Conservation (phyloP, 2,329 filamentous ascomycete species). For the Colletotrichum coccodes region DNA sequence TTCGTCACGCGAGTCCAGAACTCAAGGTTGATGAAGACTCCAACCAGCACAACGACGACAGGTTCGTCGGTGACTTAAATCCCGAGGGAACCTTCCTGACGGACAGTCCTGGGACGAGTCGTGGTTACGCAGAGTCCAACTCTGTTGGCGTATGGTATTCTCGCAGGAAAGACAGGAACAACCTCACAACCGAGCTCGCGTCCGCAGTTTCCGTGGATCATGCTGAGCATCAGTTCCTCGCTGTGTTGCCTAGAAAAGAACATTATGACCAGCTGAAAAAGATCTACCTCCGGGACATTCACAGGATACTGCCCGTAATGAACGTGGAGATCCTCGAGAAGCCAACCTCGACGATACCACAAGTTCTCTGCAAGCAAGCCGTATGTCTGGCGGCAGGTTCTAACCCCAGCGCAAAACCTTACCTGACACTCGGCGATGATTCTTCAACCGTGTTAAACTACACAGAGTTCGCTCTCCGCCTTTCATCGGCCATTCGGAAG, state of each 20-base stretch:
- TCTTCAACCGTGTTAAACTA: conserved; percentile 21
- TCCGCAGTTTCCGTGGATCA: conserved; percentile 20
- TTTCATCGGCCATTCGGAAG: conserved; percentile 31
- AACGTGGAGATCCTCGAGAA: conserved; percentile 34
- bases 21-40: conserved; percentile 20
- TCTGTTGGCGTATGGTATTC: conserved; percentile 33
- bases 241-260: conserved; percentile 10
- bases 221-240: conserved; percentile 18
- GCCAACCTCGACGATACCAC: conserved; percentile 31
- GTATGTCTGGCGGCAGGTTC: conserved; percentile 36
- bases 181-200: neutral
- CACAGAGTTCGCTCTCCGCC: conserved; percentile 24
- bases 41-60: conserved; percentile 24
- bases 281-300: conserved; percentile 27
- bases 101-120: conserved; percentile 26
- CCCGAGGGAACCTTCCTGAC: conserved; percentile 38
- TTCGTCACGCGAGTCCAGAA: neutral
- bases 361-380: conserved; percentile 35
- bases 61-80: conserved; percentile 37
- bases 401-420: conserved; percentile 33
- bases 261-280: conserved; percentile 35
- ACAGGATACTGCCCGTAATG: conserved; percentile 36
- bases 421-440: conserved; percentile 29
- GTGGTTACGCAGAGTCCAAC: conserved; percentile 27
- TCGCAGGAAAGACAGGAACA: neutral